Evolutionary conservation across 2,329 filamentous ascomycete species (phyloP).

Genomic region (Alternaria sp.): DNA sequence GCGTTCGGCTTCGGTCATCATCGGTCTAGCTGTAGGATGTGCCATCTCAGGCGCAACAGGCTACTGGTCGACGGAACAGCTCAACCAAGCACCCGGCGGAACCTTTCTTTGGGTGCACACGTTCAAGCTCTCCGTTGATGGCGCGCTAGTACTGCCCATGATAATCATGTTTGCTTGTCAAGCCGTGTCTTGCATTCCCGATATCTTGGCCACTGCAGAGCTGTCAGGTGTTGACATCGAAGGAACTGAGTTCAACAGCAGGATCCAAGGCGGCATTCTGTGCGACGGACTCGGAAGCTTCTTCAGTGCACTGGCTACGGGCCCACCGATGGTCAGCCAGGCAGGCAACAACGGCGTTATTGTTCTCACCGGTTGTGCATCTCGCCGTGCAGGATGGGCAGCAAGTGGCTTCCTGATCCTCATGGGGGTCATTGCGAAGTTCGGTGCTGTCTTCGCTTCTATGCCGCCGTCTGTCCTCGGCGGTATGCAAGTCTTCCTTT

Average conservation of each 20-base stretch:
- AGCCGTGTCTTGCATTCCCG: conserved; percentile 47
- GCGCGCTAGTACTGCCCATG: conserved; percentile 32
- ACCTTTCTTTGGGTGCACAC: conserved; percentile 38
- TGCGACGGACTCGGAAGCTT: conserved; percentile 38
- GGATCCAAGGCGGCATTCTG: conserved; percentile 36
- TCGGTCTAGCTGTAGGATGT: conserved; percentile 36
- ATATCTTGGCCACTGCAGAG: conserved; percentile 38
- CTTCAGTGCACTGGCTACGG: conserved; percentile 35
- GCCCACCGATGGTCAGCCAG: conserved; percentile 37
- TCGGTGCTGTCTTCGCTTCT: conserved; percentile 37
- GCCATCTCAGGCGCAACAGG: conserved; percentile 35
- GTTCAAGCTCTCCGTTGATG: conserved; percentile 38
- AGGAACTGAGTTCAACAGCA: conserved; percentile 34
- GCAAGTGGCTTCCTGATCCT: conserved; percentile 35
- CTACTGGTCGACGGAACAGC: conserved; percentile 31
- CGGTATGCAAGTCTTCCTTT: conserved; percentile 52
- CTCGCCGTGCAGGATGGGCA: conserved; percentile 37
- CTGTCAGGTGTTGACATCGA: conserved; percentile 35
- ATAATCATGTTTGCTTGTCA: conserved; percentile 42
- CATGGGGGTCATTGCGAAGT: conserved; percentile 38
- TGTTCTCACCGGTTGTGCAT: conserved; percentile 35
- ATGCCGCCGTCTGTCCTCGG: conserved; percentile 52
- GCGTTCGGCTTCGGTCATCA: conserved; percentile 35
- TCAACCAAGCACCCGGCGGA: conserved; percentile 26
- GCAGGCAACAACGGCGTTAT: conserved; percentile 41